Evolutionary conservation across 768 basidiomycete genomes (phyloP), one percentile per base, ranked within the genome.

Genomic region (Crucibulum laeve): DNA sequence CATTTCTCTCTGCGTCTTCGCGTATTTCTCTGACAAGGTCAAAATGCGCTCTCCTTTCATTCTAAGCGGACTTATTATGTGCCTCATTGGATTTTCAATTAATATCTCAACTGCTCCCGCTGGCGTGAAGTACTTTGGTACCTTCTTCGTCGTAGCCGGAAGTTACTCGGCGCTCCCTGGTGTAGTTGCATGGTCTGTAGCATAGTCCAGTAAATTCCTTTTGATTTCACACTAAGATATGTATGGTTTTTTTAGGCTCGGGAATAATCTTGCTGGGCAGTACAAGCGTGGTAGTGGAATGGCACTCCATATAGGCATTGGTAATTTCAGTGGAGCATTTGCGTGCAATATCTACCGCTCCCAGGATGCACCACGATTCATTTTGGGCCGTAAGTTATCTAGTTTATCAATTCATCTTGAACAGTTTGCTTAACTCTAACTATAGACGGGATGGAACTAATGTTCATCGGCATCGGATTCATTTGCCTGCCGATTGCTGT

Each of bases 81-180:
- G 69, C 40, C 56, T 81, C 25, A 65, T 82, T 22, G 84, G 84
- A 0, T 86, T 80, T 53, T 43, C 69, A 0, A 83, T 86, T 59
- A 81, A 84, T 53, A 79, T 87, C 40, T 77, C 80, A 0, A 54
- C 70, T 10, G 75, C 61, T 1, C 51, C 74, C 0, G 54, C 56
- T 35, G 78, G 80, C 0, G 77, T 66, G 21, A 86, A 87, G 60
- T 87, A 87, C 57, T 82, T 85, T 49, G 85, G 83, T 1, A 84
- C 78, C 0, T 88, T 82, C 68, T 74, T 87, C 43, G 71, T 74
- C 19, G 82, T 86, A 5, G 67, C 69, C 0, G 86, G 86, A n/a
- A 69, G 70, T 28, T 86, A 82, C 48, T 70, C 78, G 1, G 64
- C 70, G 0, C 71, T 81, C 49, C 82, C 86, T 10, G 82, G 78